phyloP scores from a whole-genome alignment of 225 moss, liverwort and hornwort species.

The Ulota crispa region DNA sequence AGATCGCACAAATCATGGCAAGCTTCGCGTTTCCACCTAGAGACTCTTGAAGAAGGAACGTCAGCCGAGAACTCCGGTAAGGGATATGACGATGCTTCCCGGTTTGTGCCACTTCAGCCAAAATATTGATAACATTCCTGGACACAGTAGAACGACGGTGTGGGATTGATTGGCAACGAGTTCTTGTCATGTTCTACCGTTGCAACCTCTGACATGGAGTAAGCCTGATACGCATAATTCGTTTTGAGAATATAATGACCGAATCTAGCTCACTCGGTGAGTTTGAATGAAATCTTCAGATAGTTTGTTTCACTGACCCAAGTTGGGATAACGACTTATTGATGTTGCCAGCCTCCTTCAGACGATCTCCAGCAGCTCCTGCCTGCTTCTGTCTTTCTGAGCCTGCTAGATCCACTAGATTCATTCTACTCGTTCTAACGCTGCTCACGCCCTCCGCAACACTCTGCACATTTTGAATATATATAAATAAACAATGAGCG shows the following conservation, averaged over 20 bases:
- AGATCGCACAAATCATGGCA: slow-evolving; percentile 92
- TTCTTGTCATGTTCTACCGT: background rate
- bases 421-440: slow-evolving; percentile 86
- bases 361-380: slow-evolving; percentile 86
- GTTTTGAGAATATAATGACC: background rate
- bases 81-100: slow-evolving; percentile 85
- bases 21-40: slow-evolving; percentile 88
- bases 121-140: slow-evolving; percentile 89
- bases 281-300: background rate
- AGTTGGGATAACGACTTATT: slow-evolving; percentile 93
- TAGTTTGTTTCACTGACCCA: slow-evolving; percentile 43
- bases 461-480: slow-evolving; percentile 34
- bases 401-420: slow-evolving; percentile 87
- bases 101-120: slow-evolving; percentile 80
- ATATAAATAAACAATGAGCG: background rate
- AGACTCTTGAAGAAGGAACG: slow-evolving; percentile 85
- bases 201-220: background rate
- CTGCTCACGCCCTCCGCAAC: slow-evolving; percentile 71
- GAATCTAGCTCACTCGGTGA: background rate
- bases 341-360: slow-evolving; percentile 95
- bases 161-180: background rate
- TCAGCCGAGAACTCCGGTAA: slow-evolving; percentile 82
- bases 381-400: slow-evolving; percentile 97
- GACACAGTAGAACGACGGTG: background rate
- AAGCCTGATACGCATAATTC: too few relatives aligned